Base-by-base conservation (phyloP, 2,329 filamentous ascomycete genomes). In the Fusarium luffae region DNA sequence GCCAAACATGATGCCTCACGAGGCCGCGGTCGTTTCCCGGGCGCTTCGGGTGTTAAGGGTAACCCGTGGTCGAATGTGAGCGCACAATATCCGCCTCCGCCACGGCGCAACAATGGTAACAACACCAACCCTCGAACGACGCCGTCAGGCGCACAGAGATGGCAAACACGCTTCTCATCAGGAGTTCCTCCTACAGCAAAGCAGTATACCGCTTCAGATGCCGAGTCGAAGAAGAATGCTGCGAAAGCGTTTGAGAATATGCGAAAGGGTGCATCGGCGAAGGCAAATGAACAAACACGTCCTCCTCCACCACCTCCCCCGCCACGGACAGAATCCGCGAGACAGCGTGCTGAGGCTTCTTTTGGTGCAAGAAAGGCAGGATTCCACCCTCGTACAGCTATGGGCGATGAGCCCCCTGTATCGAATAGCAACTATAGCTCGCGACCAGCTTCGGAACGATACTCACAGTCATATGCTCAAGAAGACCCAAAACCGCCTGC, bases 1-100 rank as follows among this genome's bases (percentile, higher is more conserved):
- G 77, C 82, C 30, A 86, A 85, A 57, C 88, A 88, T 66, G 86
- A 89, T 75, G 81, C 83, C 14, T 79, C 83, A 30, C 81, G 83
- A 51, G 76, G 76, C 27, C 79, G 77, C 14, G 74, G 74, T 23
- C 80, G 83, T 60, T 85, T 82, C 61, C 80, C 85, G 4, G 77
- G 75, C n/a, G 80, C 85, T 11, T 88, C 87, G 23, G 86, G 86
- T 12, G 85, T 88, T 32, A 83, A 78, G 66, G 87, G 87, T 16
- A 89, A 89, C 70, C 87, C 87, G 2, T 89, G 86, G 84, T 78
- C 82, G 57, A 81, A 86, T 71, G 82, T 81, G 7, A 79, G 79
- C 40, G 79, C 82, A 25, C 80, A 85, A 51, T 89, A 83, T 64
- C 85, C 85, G 16, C 80, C 83, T 13, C 87, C 86, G 23, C 85